These are phyloP conservation scores for Leccinum sublutescens DNA, from an alignment of 768 basidiomycete genomes.

Conservation along the genomic window DNA sequence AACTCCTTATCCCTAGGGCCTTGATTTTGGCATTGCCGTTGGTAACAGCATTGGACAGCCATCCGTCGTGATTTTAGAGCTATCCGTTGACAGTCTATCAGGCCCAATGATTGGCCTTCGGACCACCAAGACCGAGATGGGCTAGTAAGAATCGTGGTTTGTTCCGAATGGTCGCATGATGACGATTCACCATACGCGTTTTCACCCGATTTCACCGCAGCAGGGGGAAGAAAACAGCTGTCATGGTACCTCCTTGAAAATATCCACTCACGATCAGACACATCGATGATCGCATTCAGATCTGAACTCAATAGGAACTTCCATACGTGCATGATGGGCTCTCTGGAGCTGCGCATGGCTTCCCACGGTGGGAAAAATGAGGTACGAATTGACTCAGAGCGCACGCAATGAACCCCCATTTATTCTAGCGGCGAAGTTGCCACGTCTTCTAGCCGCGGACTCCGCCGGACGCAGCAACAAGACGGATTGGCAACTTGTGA, in stretches of 20 bases:
- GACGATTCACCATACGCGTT: constrained; percentile 10
- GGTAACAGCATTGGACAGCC: constrained; percentile 7
- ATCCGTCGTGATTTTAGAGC: constrained; percentile 1
- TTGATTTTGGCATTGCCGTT: constrained; percentile 16
- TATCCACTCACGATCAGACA: not conserved
- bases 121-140: constrained; percentile 8
- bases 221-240: not conserved
- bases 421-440: constrained; percentile 1
- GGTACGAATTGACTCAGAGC: constrained; percentile 1
- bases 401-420: not conserved
- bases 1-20: not conserved
- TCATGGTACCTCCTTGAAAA: not conserved
- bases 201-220: not conserved
- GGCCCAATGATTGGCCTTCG: not conserved
- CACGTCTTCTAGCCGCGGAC: constrained; percentile 8
- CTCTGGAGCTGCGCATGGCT: not conserved
- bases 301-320: constrained; percentile 2
- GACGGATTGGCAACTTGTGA: not conserved
- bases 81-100: not conserved
- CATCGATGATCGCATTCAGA: not conserved
- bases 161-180: not conserved
- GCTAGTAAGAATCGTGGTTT: constrained; percentile 1
- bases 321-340: not conserved
- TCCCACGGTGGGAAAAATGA: not conserved
- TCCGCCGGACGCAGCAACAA: not conserved